phyloP scores from a whole-genome alignment of 306 rosid species.

The Acacia acuminata region DNA sequence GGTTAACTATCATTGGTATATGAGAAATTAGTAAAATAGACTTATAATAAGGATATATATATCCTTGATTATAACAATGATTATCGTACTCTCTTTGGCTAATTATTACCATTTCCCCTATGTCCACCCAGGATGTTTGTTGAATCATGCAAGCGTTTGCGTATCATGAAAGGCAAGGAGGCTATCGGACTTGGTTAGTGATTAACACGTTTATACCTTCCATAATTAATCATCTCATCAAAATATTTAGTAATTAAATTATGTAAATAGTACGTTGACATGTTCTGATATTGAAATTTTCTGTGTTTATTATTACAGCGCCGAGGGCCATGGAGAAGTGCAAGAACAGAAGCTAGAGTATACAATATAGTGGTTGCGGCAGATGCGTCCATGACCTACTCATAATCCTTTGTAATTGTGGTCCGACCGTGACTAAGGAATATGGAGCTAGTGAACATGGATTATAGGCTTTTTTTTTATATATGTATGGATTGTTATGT shows the following conservation, averaged over 20 bases:
- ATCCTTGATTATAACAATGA: neutral
- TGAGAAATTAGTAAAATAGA: too few species aligned
- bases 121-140: conserved; percentile 76
- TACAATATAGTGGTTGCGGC: neutral
- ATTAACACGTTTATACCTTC: neutral
- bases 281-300: neutral
- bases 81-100: neutral
- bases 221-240: neutral
- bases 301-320: conserved; percentile 50
- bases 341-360: conserved; percentile 70
- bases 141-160: conserved; percentile 90
- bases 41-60: too few species aligned
- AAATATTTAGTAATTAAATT: neutral
- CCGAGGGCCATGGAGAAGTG: conserved; percentile 89
- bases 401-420: conserved; percentile 32
- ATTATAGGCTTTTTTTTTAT: conserved; percentile 25
- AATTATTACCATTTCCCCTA: neutral
- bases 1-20: too few species aligned
- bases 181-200: conserved; percentile 88
- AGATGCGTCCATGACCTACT: conserved; percentile 40
- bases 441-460: conserved; percentile 44
- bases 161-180: conserved; percentile 95
- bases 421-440: conserved; percentile 22
- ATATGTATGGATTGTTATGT: conserved; percentile 37
- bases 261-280: neutral